Evolutionary conservation across 2,329 filamentous ascomycete genomes (phyloP).

Genomic region (Colletotrichum paranaense): DNA sequence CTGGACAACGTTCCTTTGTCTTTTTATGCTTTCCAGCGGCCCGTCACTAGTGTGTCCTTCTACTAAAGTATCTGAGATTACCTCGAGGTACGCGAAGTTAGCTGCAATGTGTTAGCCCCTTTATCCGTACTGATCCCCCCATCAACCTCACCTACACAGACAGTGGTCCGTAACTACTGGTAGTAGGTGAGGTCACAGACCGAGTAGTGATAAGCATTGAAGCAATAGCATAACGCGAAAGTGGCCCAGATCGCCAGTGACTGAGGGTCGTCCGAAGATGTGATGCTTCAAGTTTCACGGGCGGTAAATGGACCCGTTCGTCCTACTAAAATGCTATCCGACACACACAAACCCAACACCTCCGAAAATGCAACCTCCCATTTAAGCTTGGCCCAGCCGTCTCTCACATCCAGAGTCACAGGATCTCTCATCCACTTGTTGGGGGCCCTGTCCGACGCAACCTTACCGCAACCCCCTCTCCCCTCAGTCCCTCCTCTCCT

Average conservation of each 20-base stretch:
- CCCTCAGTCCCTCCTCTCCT: background rate
- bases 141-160: background rate
- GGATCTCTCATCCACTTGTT: slow-evolving; percentile 10
- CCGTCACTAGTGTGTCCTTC: background rate
- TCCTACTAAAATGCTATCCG: background rate
- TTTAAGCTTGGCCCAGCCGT: slow-evolving; percentile 33
- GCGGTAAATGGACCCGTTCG: slow-evolving; percentile 4
- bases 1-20: background rate
- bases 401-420: slow-evolving; percentile 30
- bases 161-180: background rate
- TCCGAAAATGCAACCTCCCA: background rate
- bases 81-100: slow-evolving; percentile 23
- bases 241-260: background rate
- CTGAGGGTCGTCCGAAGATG: slow-evolving; percentile 19
- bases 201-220: background rate
- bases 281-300: slow-evolving; percentile 23
- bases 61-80: slow-evolving; percentile 15
- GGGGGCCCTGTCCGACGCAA: background rate
- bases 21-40: slow-evolving; percentile 11
- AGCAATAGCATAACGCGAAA: background rate
- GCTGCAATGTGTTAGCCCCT: slow-evolving; percentile 9
- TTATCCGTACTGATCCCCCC: background rate
- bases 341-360: background rate
- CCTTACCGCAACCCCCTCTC: background rate
- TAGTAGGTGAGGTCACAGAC: background rate